These are phyloP conservation scores for Vigna mungo DNA, from an alignment of 306 rosid genomes.

Conservation along the genomic window DNA sequence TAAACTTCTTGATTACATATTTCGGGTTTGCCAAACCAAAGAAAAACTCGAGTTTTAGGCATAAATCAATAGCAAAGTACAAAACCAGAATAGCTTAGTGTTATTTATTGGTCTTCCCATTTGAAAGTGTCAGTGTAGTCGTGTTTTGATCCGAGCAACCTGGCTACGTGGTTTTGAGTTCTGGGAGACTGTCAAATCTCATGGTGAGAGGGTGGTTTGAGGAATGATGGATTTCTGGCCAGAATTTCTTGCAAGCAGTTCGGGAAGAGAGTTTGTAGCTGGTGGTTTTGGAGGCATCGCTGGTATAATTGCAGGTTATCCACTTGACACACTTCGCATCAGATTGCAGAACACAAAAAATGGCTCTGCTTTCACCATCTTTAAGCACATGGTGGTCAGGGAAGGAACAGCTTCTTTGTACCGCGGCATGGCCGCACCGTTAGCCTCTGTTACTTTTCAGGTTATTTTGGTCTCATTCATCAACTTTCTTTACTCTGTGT, in stretches of 20 bases:
- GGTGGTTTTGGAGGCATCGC: slow-evolving; percentile 94
- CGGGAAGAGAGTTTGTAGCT: slow-evolving; percentile 91
- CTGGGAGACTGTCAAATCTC: neutral
- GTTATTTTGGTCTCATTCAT: slow-evolving; percentile 41
- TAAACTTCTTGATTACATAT: neutral
- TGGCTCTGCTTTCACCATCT: slow-evolving; percentile 66
- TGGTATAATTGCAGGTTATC: slow-evolving; percentile 82
- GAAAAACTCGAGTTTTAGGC: neutral
- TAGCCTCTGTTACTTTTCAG: slow-evolving; percentile 91
- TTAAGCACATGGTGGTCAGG: slow-evolving; percentile 55
- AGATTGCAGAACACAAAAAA: slow-evolving; percentile 60
- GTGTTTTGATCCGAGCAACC: slow-evolving; percentile 9
- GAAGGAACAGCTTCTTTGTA: slow-evolving; percentile 79
- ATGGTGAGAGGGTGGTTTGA: neutral
- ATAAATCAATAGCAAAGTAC: neutral
- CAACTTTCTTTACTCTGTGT: slow-evolving; percentile 2
- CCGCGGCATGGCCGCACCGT: slow-evolving; percentile 88
- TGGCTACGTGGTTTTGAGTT: neutral
- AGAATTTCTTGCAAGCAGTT: slow-evolving; percentile 75
- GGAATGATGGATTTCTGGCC: slow-evolving; percentile 86
- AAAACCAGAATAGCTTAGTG: neutral
- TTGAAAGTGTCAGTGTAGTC: neutral
- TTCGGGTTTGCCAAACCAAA: slow-evolving; percentile 12
- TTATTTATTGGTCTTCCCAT: neutral
- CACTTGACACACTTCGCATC: slow-evolving; percentile 79